phyloP scores from a whole-genome alignment of 352 stramenopile genomes.

The Pythium utonaiense region DNA sequence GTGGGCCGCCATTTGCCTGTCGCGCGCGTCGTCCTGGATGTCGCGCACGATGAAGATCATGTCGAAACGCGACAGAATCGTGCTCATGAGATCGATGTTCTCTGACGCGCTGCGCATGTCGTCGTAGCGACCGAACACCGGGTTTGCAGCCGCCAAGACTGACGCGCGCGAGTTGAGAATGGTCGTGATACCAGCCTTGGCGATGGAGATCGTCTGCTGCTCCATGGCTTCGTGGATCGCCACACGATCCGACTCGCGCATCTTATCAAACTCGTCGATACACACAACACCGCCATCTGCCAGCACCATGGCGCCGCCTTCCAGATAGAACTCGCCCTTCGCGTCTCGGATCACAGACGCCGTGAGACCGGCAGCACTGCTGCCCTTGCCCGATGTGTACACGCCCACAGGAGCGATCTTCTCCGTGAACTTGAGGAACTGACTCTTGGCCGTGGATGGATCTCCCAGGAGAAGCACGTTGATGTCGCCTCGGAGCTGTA shows the following conservation, averaged over 20 bases:
- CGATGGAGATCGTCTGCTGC: slow-evolving; percentile 99
- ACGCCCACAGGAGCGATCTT: slow-evolving; percentile 93
- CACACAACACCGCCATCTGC: slow-evolving; percentile 98
- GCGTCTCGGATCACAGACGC: slow-evolving; percentile 96
- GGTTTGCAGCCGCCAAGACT: slow-evolving; percentile 98
- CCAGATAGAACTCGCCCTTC: slow-evolving; percentile 92
- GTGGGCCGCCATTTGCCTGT: slow-evolving; percentile 96
- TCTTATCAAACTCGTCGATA: slow-evolving; percentile 99
- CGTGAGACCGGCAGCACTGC: slow-evolving; percentile 94
- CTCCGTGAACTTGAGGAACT: slow-evolving; percentile 97
- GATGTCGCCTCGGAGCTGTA: slow-evolving; percentile 99
- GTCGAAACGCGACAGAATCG: slow-evolving; percentile 99
- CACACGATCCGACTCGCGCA: slow-evolving; percentile 97
- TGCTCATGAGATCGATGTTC: slow-evolving; percentile 99
- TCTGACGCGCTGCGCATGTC: slow-evolving; percentile 96
- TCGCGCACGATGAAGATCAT: slow-evolving; percentile 99
- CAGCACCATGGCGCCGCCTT: slow-evolving; percentile 99
- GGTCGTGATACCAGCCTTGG: slow-evolving; percentile 99
- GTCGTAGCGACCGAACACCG: slow-evolving; percentile 99
- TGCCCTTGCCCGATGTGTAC: slow-evolving; percentile 68
- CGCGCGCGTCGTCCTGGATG: slow-evolving; percentile 92
- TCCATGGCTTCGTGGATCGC: slow-evolving; percentile 99
- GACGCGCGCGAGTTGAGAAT: slow-evolving; percentile 98
- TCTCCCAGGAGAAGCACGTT: slow-evolving; percentile 98
- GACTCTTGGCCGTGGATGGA: slow-evolving; percentile 98